Evolutionary conservation across 345 rosid species (phyloP).

Genomic region (Eucalyptus microcorys): DNA sequence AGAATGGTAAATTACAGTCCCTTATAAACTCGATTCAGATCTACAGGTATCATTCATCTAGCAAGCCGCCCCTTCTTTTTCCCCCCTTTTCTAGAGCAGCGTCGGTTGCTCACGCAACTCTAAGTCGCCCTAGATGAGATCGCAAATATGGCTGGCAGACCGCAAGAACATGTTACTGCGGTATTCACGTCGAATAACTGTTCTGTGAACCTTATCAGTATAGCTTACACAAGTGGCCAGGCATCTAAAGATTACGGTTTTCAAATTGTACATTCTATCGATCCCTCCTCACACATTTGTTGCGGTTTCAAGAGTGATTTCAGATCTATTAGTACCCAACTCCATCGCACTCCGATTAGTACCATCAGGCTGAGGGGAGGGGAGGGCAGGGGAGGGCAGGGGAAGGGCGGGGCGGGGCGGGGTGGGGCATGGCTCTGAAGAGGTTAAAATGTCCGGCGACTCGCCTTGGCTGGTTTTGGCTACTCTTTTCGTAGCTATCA

Average conservation of each 20-base stretch:
- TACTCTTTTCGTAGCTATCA: not conserved
- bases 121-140: not conserved
- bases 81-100: not conserved
- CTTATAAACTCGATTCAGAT: not conserved
- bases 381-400: no score
- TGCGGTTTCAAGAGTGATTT: not conserved
- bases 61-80: not conserved
- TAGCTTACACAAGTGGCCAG: no score
- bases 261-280: no score
- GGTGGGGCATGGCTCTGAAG: no score
- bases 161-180: no score
- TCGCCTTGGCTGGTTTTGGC: not conserved
- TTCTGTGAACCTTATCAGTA: no score
- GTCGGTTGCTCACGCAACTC: not conserved
- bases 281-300: not conserved
- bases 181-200: no score
- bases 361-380: not conserved
- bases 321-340: not conserved
- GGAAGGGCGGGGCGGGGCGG: accelerated
- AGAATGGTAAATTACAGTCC: not conserved
- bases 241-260: not conserved
- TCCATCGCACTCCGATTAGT: not conserved
- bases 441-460: not conserved
- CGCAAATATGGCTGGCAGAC: no score
- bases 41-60: not conserved